Evolutionary conservation across 2,329 filamentous ascomycete genomes (phyloP), one percentile per base, ranked within the genome.

Genomic region (Botrytis sinoallii): DNA sequence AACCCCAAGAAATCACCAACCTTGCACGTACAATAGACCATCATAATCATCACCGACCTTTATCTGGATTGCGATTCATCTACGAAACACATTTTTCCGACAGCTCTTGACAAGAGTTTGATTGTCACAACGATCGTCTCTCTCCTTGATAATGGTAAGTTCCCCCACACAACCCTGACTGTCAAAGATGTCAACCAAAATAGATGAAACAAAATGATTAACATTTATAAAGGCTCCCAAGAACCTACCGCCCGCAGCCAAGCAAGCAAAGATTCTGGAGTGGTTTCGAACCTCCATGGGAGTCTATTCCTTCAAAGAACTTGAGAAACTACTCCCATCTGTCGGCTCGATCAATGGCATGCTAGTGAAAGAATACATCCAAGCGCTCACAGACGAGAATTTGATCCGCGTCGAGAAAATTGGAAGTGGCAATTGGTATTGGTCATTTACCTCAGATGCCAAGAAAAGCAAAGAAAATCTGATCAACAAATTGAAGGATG

Each of bases 361-460:
- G 86, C 88, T 90, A 79, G 88, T 90, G 64, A 91, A 91, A 81
- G 90, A 92, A 78, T 91, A 89, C 79, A 83, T 92, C 29, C 89
- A 91, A 79, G 84, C 85, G 7, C 85, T 92, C 32, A 83, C 84
- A 14, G 89, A 91, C 78, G 90, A 92, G 73, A 85, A 84, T 77
- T 85, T 87, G 77, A 87, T 92, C 75, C 86, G 86, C 29, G 87
- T 91, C 42, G 90, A 92, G 83, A 92, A 92, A 81, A 92, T 92
- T 77, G 90, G 90, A 61, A 90, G 86, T 76, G 90, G 89, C 42
- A 92, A 92, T 80, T 92, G 90, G 90, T 92, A 92, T 82, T 92
- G 90, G 90, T 87, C 85, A 76, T 92, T 92, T 79, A 84, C 82
- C 29, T 88, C 85, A 42, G 88, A 91, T 71, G 88, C 79, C 16